Evolutionary conservation across 139 green algal genomes (phyloP), one percentile per base, ranked within the genome.

Genomic region (Tetraselmis striata): DNA sequence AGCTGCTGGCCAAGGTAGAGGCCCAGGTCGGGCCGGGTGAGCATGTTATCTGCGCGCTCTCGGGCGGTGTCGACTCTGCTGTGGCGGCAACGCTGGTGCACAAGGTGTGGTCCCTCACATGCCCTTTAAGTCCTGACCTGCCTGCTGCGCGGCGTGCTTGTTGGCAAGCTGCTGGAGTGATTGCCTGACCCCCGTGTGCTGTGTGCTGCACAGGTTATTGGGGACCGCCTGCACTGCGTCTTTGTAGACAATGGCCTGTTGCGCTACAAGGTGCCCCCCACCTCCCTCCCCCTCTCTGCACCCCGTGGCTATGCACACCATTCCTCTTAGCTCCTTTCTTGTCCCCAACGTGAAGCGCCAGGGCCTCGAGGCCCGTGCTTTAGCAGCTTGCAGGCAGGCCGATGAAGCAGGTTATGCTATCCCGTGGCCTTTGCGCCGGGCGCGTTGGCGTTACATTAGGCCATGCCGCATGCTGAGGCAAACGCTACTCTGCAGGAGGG

Each of bases 191-290:
- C 24, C 59, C 24, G 59, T 76, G 59, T 76, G n/a, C n/a, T 27
- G 29, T 45, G 77, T 45, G n/a, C 26, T 25, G 0, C 2, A 2
- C 29, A 86, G 87, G 93, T 97, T 18, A 85, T 99, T 79, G 95
- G 95, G 2, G 97, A 99, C 83, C 87, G 97, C 26, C 90, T 99
- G 89, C 97, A 99, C 92, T 99, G 97, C 85, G 92, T 98, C 28
- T 99, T 99, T 89, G 97, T 99, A 2, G 97, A 99, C 90, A 98
- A 99, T 82, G 97, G 97, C 23, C 92, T 99, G 58, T 89, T 99
- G 83, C 84, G 95, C 1, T 95, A 93, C 87, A 92, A 95, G 76
- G 89, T 90, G 31, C 31, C 80, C 45, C 18, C 45, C 22, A 5
- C n/a, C 22, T 2, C n/a, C 22, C 22, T 28, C 74, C 25, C 74